A percentile compares a stretch with the other conserved stretches of the same genome.
phyloP scores from a whole-genome alignment of 495 filamentous ascomycete genomes.

The Penicillium lagena region DNA sequence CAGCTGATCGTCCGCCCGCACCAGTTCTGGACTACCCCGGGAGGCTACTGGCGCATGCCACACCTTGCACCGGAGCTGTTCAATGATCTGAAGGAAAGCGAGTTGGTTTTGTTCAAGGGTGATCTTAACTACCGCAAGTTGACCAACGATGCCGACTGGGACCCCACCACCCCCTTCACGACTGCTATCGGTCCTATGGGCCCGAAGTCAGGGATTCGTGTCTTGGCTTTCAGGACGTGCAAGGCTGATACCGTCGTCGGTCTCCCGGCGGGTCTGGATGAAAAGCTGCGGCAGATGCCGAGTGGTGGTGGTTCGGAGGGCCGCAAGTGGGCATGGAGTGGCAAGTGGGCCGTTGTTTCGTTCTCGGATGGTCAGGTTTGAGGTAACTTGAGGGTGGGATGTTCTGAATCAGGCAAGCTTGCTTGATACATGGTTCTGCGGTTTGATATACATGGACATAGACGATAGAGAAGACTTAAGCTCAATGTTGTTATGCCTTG shows the following conservation, averaged over 20 bases:
- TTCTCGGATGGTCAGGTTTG: slow-evolving; percentile 69
- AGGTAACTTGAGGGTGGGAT: neutral
- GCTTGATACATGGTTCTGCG: too few species aligned
- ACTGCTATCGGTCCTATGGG: slow-evolving; percentile 85
- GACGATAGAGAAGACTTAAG: too few species aligned
- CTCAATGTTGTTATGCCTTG: too few species aligned
- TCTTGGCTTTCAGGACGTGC: slow-evolving; percentile 83
- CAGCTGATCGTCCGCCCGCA: slow-evolving; percentile 75
- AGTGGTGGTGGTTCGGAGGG: slow-evolving; percentile 61
- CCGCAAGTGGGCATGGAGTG: slow-evolving; percentile 94
- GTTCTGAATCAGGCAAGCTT: too few species aligned
- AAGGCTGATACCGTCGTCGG: slow-evolving; percentile 96
- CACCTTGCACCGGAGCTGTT: slow-evolving; percentile 56
- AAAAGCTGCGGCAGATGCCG: slow-evolving; percentile 61
- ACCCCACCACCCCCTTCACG: slow-evolving; percentile 78
- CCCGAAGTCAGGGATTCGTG: slow-evolving; percentile 68
- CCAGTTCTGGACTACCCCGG: slow-evolving; percentile 80
- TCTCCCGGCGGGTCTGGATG: slow-evolving; percentile 71
- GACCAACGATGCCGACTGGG: slow-evolving; percentile 79
- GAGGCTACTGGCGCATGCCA: slow-evolving; percentile 83
- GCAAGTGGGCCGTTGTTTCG: slow-evolving; percentile 93
- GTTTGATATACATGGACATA: too few species aligned
- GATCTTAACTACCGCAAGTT: slow-evolving; percentile 95
- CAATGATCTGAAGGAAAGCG: slow-evolving; percentile 73
- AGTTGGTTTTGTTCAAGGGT: slow-evolving; percentile 95